Base-by-base conservation (phyloP, 306 rosid species). In the Neltuma alba region DNA sequence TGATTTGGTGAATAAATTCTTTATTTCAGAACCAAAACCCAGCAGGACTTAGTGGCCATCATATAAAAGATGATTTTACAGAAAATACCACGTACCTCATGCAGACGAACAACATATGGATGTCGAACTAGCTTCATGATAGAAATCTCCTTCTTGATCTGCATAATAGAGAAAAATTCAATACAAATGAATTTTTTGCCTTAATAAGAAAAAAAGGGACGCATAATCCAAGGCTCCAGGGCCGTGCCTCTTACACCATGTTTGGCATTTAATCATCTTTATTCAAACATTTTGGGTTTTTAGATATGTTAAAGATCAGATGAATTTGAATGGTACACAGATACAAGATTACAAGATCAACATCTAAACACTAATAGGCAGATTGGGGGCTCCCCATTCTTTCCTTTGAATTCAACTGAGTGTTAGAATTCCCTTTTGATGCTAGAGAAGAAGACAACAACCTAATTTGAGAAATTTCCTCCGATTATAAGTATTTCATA, bases 81-180 rank as follows among this genome's bases (percentile, higher is more conserved):
- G 70, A 58, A 83, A 25, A 63, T 68, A 58, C 30, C 70, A 16
- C 92, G 74, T 89, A 81, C 98, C 97, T 94, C 97, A 3, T 90
- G 85, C 45, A 94, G 85, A 73, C 98, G 96, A 85, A 90, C 97
- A 60, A 94, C 87, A 72, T 83, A 88, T 45, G 98, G 98, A 80
- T 94, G 98, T 63, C 97, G 89, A 77, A 92, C 98, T 80, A 89
- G 96, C 88, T 92, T 94, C 98, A 94, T 94, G 60, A 92, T 89
- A 38, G 91, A 88, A 83, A 94, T 92, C 89, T 94, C 97, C 86
- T 90, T 89, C 91, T 94, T 92, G 80, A 94, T 92, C 98, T 90
- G 85, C 89, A 86, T 70, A 12, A 75, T 38, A 74, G 31, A 44
- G 41, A 45, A 81, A 74, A 18, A 72, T 33, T 15, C 78, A 37